These are phyloP conservation scores for Apodospora peruviana DNA, from an alignment of 495 filamentous ascomycete genomes.

Conservation along the genomic window DNA sequence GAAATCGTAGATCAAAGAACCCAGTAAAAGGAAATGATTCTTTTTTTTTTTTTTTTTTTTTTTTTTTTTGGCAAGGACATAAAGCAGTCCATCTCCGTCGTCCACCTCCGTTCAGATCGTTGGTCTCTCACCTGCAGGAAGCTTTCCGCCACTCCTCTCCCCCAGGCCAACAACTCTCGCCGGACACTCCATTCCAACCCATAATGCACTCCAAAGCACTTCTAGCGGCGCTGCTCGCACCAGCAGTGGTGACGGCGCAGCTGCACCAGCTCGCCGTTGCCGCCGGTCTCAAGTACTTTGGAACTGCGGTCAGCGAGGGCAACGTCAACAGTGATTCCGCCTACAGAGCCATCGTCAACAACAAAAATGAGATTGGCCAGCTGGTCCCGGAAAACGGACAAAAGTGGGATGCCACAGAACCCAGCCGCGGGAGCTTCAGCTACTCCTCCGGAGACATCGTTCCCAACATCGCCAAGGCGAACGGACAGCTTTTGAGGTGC, in stretches of 20 bases:
- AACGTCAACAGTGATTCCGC: slow-evolving; percentile 37
- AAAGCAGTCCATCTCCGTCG: too few species aligned
- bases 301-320: slow-evolving; percentile 54
- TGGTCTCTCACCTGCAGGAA: too few species aligned
- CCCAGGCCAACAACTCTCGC: too few species aligned
- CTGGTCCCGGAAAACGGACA: slow-evolving; percentile 55
- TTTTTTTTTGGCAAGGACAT: too few species aligned
- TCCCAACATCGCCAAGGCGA: slow-evolving; percentile 43
- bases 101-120: too few species aligned
- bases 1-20: too few species aligned
- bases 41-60: too few species aligned
- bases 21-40: too few species aligned
- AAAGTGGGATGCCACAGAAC: slow-evolving; percentile 47
- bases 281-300: slow-evolving; percentile 53
- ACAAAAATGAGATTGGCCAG: slow-evolving; percentile 53
- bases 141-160: too few species aligned
- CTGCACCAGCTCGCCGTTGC: slow-evolving; percentile 49
- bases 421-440: slow-evolving; percentile 39
- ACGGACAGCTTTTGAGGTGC: slow-evolving; percentile 51
- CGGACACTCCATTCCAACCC: background rate
- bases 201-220: slow-evolving; percentile 20
- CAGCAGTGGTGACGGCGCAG: slow-evolving; percentile 25
- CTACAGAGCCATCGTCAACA: slow-evolving; percentile 41
- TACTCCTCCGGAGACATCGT: slow-evolving; percentile 46
- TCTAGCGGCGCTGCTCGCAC: slow-evolving; percentile 23